Base-by-base conservation (phyloP, 2,329 filamentous ascomycete genomes). In the Aspergillus intermedius region DNA sequence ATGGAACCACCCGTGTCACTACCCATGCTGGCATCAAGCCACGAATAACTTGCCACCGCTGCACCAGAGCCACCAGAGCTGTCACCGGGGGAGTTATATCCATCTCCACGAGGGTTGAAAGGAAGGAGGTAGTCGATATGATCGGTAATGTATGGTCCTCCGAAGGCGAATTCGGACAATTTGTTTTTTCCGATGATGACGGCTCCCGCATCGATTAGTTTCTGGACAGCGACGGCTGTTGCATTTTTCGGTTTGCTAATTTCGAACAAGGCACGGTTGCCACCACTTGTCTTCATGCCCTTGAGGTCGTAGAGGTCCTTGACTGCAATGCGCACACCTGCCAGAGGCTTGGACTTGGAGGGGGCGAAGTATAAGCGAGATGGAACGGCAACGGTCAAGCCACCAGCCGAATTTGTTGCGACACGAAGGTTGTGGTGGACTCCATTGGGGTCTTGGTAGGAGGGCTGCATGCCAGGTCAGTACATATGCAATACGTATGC, bases 1-100 rank as follows among this genome's bases (percentile, higher is more conserved):
- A 80, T 74, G 22, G 58, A 60, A 10, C 58, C 58, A 21, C 58
- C 58, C 0, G 58, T 71, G 72, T 40, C 77, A 28, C 68, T 63
- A 2, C 69, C 69, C 41, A 71, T 63, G 5, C 67, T 63, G 21
- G 60, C 61, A 49, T 73, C 70, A 5, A 73, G 59, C 70, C 70
- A 73, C 28, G 65, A 60, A 49, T 73, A 72, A 1, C 64, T 61
- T 7, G 66, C 68, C 1, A 72, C 54, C 0, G 63, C 55, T 35
- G 59, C 62, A 1, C 59, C 66, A n/a, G 59, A 58, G 0, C 66
- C 67, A 1, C 63, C 58, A 0, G 64, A 68, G 1, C 60, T 66
- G 2, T 58, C 63, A 3, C 60, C 61, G 37, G 59, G 63, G 3
- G 60, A 64, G 4, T 63, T 56, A 51, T 60, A 69, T 2, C 66